Percentiles rank a stretch among this genome's conserved stretches.
phyloP scores from a whole-genome alignment of 495 filamentous ascomycete genomes.

The Trypethelium eluteriae region DNA sequence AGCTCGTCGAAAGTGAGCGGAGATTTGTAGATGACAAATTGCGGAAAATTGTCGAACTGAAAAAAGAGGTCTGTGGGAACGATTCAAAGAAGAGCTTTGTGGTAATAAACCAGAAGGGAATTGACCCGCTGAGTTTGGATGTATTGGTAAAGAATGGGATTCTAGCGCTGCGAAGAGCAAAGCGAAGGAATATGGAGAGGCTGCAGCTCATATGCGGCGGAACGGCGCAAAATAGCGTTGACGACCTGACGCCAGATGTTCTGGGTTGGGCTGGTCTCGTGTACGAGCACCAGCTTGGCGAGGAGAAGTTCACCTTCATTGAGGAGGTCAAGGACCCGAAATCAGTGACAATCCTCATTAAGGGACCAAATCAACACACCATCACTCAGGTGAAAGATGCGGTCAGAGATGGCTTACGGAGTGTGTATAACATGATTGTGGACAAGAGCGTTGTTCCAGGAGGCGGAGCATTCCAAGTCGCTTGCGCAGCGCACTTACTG shows the following conservation, averaged over 20 bases:
- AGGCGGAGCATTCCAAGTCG: slow-evolving; percentile 92
- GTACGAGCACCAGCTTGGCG: slow-evolving; percentile 94
- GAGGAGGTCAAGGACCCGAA: slow-evolving; percentile 98
- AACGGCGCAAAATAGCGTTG: slow-evolving; percentile 86
- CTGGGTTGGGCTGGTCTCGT: slow-evolving; percentile 95
- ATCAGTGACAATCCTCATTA: slow-evolving; percentile 96
- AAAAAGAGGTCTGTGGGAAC: slow-evolving; percentile 93
- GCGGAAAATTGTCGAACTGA: slow-evolving; percentile 94
- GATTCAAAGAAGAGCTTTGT: slow-evolving; percentile 95
- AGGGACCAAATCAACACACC: slow-evolving; percentile 93
- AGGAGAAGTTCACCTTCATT: slow-evolving; percentile 98
- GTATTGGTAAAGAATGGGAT: slow-evolving; percentile 97
- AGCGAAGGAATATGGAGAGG: slow-evolving; percentile 97
- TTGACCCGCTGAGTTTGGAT: slow-evolving; percentile 91
- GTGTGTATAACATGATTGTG: slow-evolving; percentile 98
- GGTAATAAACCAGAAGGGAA: slow-evolving; percentile 98
- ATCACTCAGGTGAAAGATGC: slow-evolving; percentile 95
- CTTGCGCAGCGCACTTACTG: slow-evolving; percentile 80
- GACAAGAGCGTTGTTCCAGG: slow-evolving; percentile 92
- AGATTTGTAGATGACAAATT: slow-evolving; percentile 94
- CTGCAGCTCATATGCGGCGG: slow-evolving; percentile 91
- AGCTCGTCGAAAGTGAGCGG: slow-evolving; percentile 94
- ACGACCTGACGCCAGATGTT: slow-evolving; percentile 79
- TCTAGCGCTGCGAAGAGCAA: slow-evolving; percentile 83
- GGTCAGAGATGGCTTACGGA: slow-evolving; percentile 89